Evolutionary conservation across 2,329 filamentous ascomycete species (phyloP).

Genomic region (Purpureocillium takamizusanense): DNA sequence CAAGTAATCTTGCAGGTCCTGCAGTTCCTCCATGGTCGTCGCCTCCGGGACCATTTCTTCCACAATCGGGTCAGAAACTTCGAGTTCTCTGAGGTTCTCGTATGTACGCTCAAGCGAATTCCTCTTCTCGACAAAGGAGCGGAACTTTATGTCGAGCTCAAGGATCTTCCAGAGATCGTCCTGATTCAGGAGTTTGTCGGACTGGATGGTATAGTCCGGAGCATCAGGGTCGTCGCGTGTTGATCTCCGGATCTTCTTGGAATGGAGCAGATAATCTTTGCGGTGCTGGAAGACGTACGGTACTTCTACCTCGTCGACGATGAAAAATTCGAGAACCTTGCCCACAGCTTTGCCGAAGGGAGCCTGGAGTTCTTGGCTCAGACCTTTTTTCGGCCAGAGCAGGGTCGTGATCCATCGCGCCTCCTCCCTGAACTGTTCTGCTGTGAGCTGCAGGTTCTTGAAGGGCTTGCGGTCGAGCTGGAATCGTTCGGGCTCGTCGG

Average conservation of each 20-base stretch:
- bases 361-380: conserved; percentile 61
- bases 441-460: conserved; percentile 68
- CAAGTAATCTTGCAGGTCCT: conserved; percentile 92
- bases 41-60: conserved; percentile 75
- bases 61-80: conserved; percentile 63
- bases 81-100: conserved; percentile 57
- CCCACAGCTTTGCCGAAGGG: conserved; percentile 83
- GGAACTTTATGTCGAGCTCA: conserved; percentile 90
- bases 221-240: conserved; percentile 58
- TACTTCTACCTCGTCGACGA: conserved; percentile 88
- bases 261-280: conserved; percentile 94
- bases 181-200: conserved; percentile 84
- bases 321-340: conserved; percentile 92
- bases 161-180: conserved; percentile 93
- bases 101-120: conserved; percentile 75
- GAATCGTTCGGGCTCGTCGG: conserved; percentile 88
- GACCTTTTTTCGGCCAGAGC: conserved; percentile 78
- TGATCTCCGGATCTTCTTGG: conserved; percentile 58
- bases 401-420: conserved; percentile 84
- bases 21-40: conserved; percentile 85
- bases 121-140: conserved; percentile 84
- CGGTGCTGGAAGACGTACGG: conserved; percentile 98
- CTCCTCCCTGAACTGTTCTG: conserved; percentile 85
- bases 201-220: conserved; percentile 63
- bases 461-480: conserved; percentile 87